phyloP scores from a whole-genome alignment of 176 grass and related monocot species.

The Oryza punctata region DNA sequence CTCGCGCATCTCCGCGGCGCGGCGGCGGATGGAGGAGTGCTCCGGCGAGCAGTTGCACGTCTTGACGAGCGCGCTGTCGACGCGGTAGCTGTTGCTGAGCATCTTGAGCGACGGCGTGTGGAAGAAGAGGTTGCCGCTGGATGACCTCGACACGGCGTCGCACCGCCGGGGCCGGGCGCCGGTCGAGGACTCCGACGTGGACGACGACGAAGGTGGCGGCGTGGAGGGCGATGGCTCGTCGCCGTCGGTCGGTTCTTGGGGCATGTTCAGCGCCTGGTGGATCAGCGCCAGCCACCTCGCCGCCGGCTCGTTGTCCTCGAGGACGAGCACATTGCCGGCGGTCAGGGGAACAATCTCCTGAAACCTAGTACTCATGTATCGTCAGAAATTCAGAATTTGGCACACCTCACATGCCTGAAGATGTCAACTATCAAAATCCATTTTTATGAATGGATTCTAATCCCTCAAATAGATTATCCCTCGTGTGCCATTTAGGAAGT shows the following conservation, averaged over 20 bases:
- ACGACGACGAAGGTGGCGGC: neutral
- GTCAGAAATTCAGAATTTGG: neutral
- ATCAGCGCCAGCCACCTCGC: constrained; percentile 83
- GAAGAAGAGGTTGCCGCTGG: constrained; percentile 54
- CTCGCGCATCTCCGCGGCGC: constrained; percentile 57
- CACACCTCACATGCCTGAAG: neutral
- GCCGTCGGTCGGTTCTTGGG: constrained; percentile 34
- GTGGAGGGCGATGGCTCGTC: constrained; percentile 33
- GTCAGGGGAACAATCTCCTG: constrained; percentile 97
- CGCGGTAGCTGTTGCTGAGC: constrained; percentile 83
- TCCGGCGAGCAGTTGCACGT: constrained; percentile 77
- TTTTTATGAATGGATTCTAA: too few species aligned
- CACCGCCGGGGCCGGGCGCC: constrained; percentile 18
- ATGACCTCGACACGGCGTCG: constrained; percentile 31
- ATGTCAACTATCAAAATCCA: too few species aligned
- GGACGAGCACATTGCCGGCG: constrained; percentile 84
- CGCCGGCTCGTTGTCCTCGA: constrained; percentile 97
- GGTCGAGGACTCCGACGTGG: neutral
- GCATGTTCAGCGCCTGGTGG: constrained; percentile 78
- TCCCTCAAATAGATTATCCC: too few species aligned
- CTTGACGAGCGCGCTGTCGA: constrained; percentile 81
- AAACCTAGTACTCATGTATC: constrained; percentile 58
- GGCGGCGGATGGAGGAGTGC: constrained; percentile 27
- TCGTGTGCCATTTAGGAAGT: too few species aligned
- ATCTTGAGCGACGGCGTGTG: constrained; percentile 80